Evolutionary conservation across 495 filamentous ascomycete genomes (phyloP).

Genomic region (Tuber microsphaerosporum): DNA sequence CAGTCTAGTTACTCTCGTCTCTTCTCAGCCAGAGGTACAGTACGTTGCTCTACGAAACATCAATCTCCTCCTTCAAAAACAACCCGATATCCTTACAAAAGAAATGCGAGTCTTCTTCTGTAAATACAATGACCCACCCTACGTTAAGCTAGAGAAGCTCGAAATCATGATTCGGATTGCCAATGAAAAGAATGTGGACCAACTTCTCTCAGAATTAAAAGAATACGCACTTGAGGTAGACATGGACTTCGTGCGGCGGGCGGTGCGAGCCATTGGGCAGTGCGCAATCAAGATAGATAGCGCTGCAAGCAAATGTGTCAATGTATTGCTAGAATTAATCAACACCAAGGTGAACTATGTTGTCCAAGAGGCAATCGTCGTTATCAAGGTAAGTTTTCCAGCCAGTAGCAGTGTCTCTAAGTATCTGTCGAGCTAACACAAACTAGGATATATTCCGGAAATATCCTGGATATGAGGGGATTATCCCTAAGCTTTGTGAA

Average conservation of each 20-base stretch:
- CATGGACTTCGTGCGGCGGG: constrained; percentile 95
- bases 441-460: constrained; percentile 80
- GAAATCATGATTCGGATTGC: constrained; percentile 99
- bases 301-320: constrained; percentile 89
- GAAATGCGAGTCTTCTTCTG: constrained; percentile 98
- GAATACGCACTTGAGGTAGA: constrained; percentile 97
- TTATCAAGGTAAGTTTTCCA: constrained; percentile 59
- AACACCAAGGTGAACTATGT: constrained; percentile 98
- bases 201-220: constrained; percentile 85
- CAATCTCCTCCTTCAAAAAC: constrained; percentile 87
- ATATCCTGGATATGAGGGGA: constrained; percentile 95
- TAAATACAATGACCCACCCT: constrained; percentile 98
- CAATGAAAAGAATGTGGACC: constrained; percentile 93
- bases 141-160: constrained; percentile 94
- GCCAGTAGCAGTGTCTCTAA: not conserved
- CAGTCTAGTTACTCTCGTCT: constrained; percentile 76
- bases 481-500: constrained; percentile 92
- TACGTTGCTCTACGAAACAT: constrained; percentile 96
- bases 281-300: constrained; percentile 96
- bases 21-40: constrained; percentile 92
- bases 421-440: constrained; percentile 7
- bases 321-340: constrained; percentile 85
- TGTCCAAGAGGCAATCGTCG: constrained; percentile 93
- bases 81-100: constrained; percentile 92
- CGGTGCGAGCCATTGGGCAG: constrained; percentile 91